Conservation (phyloP, 1,284 basidiomycete genomes). For the Kwoniella shivajii region DNA sequence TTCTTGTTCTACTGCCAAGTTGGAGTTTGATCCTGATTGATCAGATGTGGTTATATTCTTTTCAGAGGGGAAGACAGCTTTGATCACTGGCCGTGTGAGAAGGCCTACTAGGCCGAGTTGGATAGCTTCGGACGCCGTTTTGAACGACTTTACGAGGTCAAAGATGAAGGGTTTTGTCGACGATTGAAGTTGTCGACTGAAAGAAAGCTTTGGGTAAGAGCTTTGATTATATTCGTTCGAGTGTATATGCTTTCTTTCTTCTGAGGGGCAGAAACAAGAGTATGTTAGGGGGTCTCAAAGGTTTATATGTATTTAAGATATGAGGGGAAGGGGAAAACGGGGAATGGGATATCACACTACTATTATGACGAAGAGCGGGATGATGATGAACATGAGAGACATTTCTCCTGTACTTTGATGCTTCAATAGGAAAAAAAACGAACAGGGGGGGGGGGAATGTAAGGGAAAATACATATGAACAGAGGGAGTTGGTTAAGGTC, state of each 20-base stretch:
- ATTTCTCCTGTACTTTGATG: no score
- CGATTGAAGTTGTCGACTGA: not conserved
- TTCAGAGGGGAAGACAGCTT: slow-evolving; percentile 45
- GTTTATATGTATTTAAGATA: not conserved
- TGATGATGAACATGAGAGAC: no score
- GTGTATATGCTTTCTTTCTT: no score
- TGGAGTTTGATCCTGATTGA: no score
- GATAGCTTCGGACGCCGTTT: slow-evolving; percentile 42
- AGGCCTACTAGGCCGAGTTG: slow-evolving; percentile 52
- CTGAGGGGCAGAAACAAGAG: no score
- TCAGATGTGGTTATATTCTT: slow-evolving; percentile 10
- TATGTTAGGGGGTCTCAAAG: no score
- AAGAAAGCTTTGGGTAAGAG: not conserved
- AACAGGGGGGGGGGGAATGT: no score
- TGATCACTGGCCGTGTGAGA: slow-evolving; percentile 49
- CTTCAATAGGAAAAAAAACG: no score
- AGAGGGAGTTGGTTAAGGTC: no score
- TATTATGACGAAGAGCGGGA: no score
- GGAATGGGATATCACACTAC: no score
- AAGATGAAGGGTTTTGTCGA: not conserved
- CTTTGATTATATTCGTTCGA: not conserved
- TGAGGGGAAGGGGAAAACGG: not conserved
- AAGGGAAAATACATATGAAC: no score
- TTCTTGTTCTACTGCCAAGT: slow-evolving; percentile 1
- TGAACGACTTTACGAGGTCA: slow-evolving; percentile 15